Evolutionary conservation across 1,139 yeast species (phyloP), one percentile per base, ranked within the genome.

Genomic region (Suhomyces maxii): DNA sequence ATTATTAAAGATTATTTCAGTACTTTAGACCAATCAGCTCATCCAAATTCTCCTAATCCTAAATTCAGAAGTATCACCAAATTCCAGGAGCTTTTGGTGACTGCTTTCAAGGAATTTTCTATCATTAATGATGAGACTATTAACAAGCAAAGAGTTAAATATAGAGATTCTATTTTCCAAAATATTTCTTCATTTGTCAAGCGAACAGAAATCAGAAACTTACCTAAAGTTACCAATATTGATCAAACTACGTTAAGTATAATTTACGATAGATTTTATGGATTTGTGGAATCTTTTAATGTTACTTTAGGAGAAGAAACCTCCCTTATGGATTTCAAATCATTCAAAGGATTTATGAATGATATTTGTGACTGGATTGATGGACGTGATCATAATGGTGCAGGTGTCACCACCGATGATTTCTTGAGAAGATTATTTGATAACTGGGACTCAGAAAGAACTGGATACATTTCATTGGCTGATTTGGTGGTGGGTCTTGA

Each of bases 161-260:
- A 83, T 62, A 84, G 91, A 64, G 84, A 84, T 57, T 80, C 84
- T 34, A 91, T 93, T 42, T 82, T 88, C 59, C 88, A 81, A 56
- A 91, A 93, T 50, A 89, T 93, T 52, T 95, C 95, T 54, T 76
- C 84, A 0, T 93, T 93, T 69, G 96, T 95, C 37, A 93, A 93
- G 64, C 77, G 97, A 48, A 89, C 98, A 0, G 97, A 93, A 63
- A 65, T 93, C 35, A 77, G 99, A 53, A 90, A 89, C 62, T 71
- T 93, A 48, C 91, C 95, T 26, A 85, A 84, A 58, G 80, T 89
- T 0, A 75, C 73, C 23, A 80, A 87, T 57, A 69, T 93, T 39
- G 65, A 76, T 4, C 72, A 68, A 35, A 82, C 76, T 1, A 81
- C 88, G 34, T 57, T 89, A 32, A 82, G 90, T 6, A 78, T 85